Evolutionary conservation across 2,329 filamentous ascomycete species (phyloP).

Genomic region (Madurella fahalii): DNA sequence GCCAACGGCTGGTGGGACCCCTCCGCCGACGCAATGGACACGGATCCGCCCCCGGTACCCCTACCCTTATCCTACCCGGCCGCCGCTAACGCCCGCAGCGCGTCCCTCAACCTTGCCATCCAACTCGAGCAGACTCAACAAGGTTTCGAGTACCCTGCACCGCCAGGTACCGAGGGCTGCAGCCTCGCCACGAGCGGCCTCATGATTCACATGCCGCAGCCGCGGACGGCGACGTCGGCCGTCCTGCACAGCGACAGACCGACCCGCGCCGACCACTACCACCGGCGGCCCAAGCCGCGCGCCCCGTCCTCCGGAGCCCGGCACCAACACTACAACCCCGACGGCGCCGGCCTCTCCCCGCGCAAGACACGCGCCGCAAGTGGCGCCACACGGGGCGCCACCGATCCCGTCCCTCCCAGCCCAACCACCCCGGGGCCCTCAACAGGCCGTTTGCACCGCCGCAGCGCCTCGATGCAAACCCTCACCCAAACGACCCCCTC

Average conservation of each 20-base stretch:
- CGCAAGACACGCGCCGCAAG: conserved; percentile 35
- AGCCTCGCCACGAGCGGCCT: conserved; percentile 34
- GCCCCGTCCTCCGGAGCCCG: conserved; percentile 53
- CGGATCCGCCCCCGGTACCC: neutral
- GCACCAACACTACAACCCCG: conserved; percentile 39
- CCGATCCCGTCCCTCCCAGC: conserved; percentile 2
- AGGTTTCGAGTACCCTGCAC: conserved; percentile 12
- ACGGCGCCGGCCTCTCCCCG: conserved; percentile 35
- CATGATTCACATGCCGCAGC: conserved; percentile 53
- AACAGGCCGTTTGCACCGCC: conserved; percentile 19
- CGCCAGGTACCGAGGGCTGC: conserved; percentile 6
- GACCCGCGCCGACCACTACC: conserved; percentile 3
- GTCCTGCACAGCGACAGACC: conserved; percentile 30
- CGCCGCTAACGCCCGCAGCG: conserved; percentile 25
- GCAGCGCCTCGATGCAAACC: conserved; percentile 28
- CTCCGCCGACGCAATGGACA: conserved; percentile 15
- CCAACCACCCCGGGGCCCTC: conserved; percentile 4
- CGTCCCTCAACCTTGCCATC: conserved; percentile 38
- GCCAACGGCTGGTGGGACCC: conserved; percentile 34
- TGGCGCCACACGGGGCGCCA: conserved; percentile 26
- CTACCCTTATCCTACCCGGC: neutral
- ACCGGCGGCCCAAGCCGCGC: conserved; percentile 38
- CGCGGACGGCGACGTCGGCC: conserved; percentile 36
- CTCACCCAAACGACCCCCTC: conserved; percentile 15
- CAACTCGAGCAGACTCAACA: conserved; percentile 35